Evolutionary conservation across 257 asterid genomes (phyloP).

Genomic region (Nicotiana sylvestris): DNA sequence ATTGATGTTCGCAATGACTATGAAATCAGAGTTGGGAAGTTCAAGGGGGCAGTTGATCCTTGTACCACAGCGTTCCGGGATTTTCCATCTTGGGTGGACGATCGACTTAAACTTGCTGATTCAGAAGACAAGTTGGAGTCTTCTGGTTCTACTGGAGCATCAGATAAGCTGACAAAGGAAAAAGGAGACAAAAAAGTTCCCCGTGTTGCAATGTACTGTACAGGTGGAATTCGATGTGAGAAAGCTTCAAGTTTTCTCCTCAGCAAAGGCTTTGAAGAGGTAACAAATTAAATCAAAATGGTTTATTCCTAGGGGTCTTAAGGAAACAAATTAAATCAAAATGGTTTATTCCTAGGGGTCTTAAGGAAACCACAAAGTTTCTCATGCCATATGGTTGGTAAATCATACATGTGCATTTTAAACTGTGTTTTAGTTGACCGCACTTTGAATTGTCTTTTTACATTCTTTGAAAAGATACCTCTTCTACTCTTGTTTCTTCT

Average conservation of each 20-base stretch:
- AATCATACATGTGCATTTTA: neutral
- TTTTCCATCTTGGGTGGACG: conserved; percentile 87
- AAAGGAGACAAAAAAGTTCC: conserved; percentile 49
- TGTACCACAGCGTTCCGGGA: conserved; percentile 88
- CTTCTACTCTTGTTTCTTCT: neutral
- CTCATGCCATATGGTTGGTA: neutral
- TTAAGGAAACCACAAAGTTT: neutral
- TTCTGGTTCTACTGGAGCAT: conserved; percentile 26
- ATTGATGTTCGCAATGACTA: conserved; percentile 92
- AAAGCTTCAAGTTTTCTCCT: conserved; percentile 96
- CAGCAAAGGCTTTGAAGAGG: conserved; percentile 86
- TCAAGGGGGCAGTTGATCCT: conserved; percentile 89
- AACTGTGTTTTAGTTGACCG: neutral
- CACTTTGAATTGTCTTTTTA: neutral
- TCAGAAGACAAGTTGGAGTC: conserved; percentile 26
- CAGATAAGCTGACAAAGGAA: conserved; percentile 32
- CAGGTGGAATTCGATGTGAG: conserved; percentile 98
- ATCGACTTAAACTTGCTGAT: conserved; percentile 38
- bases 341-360: neutral
- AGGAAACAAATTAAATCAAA: neutral
- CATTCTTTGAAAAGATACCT: neutral
- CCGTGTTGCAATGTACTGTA: conserved; percentile 96
- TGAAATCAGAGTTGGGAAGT: conserved; percentile 97
- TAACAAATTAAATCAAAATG: neutral
- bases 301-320: too few species aligned